These are phyloP conservation scores for Mortierella hygrophila DNA, from an alignment of 192 early-diverging fungal species.

Conservation along the genomic window DNA sequence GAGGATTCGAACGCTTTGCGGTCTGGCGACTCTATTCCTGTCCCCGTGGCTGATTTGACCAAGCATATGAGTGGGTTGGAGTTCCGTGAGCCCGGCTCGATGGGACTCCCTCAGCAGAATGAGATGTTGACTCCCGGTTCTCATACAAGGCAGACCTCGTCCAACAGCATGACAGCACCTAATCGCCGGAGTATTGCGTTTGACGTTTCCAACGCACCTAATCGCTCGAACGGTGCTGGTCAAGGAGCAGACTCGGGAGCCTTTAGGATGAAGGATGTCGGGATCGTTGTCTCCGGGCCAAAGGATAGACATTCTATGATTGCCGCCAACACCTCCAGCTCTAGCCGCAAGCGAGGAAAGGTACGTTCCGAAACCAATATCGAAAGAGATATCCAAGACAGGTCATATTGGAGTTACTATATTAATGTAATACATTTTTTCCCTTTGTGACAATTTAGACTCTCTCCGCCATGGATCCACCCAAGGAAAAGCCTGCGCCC, in stretches of 20 bases:
- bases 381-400: background rate
- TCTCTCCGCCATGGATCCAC: conserved; percentile 42
- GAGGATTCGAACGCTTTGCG: conserved; percentile 19
- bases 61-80: conserved; percentile 49
- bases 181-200: conserved; percentile 44
- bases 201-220: conserved; percentile 17
- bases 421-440: background rate
- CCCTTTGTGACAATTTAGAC: conserved; percentile 11
- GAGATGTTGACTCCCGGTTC: conserved; percentile 13
- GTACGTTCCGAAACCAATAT: background rate
- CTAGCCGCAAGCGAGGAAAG: conserved; percentile 52
- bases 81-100: conserved; percentile 33
- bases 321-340: conserved; percentile 10
- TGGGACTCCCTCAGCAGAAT: background rate
- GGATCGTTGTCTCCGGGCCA: conserved; percentile 3
- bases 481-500: conserved; percentile 48
- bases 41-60: conserved; percentile 51
- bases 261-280: conserved; percentile 11
- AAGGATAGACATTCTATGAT: conserved; percentile 34
- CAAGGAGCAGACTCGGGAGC: background rate
- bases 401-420: background rate
- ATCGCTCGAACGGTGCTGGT: conserved; percentile 10
- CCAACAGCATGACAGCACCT: conserved; percentile 10
- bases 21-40: conserved; percentile 8
- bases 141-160: conserved; percentile 31